Evolutionary conservation across 257 asterid species (phyloP).

Genomic region (Rauvolfia tetraphylla): DNA sequence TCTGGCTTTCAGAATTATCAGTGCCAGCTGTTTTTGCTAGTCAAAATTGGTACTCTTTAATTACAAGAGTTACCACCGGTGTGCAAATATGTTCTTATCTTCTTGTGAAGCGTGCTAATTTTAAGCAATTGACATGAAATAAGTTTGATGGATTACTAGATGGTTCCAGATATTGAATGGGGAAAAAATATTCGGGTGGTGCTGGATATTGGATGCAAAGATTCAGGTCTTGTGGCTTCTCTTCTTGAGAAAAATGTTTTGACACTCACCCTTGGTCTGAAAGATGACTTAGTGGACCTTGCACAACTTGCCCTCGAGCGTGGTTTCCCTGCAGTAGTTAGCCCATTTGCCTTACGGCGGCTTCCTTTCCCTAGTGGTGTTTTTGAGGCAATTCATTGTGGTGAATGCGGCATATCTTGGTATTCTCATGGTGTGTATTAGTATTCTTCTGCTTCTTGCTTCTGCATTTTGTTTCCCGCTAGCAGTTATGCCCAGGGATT

Average conservation of each 20-base stretch:
- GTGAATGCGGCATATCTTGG: constrained; percentile 78
- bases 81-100: neutral
- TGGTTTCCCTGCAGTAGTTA: constrained; percentile 80
- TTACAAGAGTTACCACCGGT: neutral
- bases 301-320: constrained; percentile 92
- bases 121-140: constrained; percentile 22
- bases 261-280: constrained; percentile 78
- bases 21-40: neutral
- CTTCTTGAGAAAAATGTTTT: constrained; percentile 72
- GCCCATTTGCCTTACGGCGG: constrained; percentile 69
- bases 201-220: constrained; percentile 85
- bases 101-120: constrained; percentile 13
- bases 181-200: constrained; percentile 82
- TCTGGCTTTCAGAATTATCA: neutral
- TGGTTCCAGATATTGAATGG: constrained; percentile 99
- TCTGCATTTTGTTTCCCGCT: constrained; percentile 6
- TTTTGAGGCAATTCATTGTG: constrained; percentile 84
- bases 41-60: neutral
- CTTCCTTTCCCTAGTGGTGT: constrained; percentile 94
- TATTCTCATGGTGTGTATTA: constrained; percentile 66
- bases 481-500: neutral
- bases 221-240: constrained; percentile 76
- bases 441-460: constrained; percentile 19
- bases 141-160: constrained; percentile 46
- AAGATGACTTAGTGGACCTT: constrained; percentile 78